Base-by-base conservation (phyloP, 768 basidiomycete species). In the Suillus subluteus region DNA sequence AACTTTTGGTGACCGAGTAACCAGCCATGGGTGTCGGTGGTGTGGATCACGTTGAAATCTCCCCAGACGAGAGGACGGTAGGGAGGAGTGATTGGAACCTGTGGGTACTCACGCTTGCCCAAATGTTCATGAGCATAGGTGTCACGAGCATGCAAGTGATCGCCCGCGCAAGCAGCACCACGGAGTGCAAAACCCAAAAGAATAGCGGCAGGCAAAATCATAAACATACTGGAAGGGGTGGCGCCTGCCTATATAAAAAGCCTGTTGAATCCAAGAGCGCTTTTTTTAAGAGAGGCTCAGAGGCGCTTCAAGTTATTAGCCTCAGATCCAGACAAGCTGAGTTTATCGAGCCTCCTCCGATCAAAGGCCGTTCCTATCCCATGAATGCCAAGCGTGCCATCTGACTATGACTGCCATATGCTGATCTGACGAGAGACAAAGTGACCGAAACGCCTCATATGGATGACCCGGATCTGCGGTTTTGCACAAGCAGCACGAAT, bases 11-110 rank as follows among this genome's bases (percentile, higher is more conserved):
- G 95, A 1, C 95, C 95, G 44, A 95, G 82, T 4, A 96, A 80
- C 90, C 90, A 91, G 35, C 90, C 87, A 79, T 92, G 90, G 46
- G 86, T 91, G 75, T 96, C 94, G 0, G 95, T 96, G 3, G 94
- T 96, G 71, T 90, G 88, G 56, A 96, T 83, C 71, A 96, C 85
- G 73, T 96, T 96, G 73, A 96, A 83, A 72, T 96, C 93, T n/a
- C 90, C 88, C 95, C 95, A 96, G 62, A 87, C 85, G 16, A 97
- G 82, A 30, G 87, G 84, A 23, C 88, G 81, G 64, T 84, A 84
- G 5, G 94, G 94, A 21, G 82, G 82, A 0, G 86, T 79, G 40
- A 89, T 75, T 16, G 79, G 78, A 16, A 77, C 69, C 56, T 81
- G 76, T 0, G 85, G 82, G 62, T 78, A 75, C 62, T 80, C 79